A percentile compares a stretch with the other conserved stretches of the same genome.
Evolutionary conservation across 2,329 filamentous ascomycete species (phyloP).

Genomic region (Triangularia verruculosa): DNA sequence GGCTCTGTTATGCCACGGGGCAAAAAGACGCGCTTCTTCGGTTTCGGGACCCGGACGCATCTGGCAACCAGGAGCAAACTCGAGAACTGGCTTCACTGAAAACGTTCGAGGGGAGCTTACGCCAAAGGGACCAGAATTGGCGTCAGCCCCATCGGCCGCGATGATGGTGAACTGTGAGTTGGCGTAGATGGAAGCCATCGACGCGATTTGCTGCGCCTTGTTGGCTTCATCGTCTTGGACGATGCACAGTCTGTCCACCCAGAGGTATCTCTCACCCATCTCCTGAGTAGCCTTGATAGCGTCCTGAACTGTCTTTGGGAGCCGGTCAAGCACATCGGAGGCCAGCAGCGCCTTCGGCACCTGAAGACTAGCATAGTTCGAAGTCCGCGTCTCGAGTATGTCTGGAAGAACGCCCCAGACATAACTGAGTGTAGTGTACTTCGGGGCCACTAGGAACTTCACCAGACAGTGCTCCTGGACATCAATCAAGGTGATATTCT

Average conservation of each 20-base stretch:
- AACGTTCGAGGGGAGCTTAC: background rate
- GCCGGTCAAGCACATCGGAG: background rate
- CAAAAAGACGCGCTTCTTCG: background rate
- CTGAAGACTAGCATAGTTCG: background rate
- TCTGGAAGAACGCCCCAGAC: constrained; percentile 17
- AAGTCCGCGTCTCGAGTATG: constrained; percentile 2
- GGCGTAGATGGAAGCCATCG: constrained; percentile 21
- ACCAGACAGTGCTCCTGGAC: background rate
- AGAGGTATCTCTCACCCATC: constrained; percentile 15
- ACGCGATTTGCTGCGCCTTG: constrained; percentile 18
- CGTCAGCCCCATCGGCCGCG: constrained; percentile 17
- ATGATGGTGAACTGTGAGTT: constrained; percentile 18
- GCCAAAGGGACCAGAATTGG: background rate
- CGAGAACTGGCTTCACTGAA: background rate
- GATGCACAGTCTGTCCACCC: constrained; percentile 23
- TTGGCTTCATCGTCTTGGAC: constrained; percentile 15
- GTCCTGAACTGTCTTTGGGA: constrained; percentile 16
- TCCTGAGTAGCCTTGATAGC: constrained; percentile 13
- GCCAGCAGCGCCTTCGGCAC: background rate
- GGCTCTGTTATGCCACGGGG: background rate
- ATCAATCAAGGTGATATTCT: background rate
- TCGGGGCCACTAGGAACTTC: background rate
- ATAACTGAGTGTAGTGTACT: constrained; percentile 20
- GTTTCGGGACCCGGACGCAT: background rate
- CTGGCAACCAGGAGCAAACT: background rate